phyloP scores from a whole-genome alignment of 257 asterid genomes.

The Ajuga chamaepitys region DNA sequence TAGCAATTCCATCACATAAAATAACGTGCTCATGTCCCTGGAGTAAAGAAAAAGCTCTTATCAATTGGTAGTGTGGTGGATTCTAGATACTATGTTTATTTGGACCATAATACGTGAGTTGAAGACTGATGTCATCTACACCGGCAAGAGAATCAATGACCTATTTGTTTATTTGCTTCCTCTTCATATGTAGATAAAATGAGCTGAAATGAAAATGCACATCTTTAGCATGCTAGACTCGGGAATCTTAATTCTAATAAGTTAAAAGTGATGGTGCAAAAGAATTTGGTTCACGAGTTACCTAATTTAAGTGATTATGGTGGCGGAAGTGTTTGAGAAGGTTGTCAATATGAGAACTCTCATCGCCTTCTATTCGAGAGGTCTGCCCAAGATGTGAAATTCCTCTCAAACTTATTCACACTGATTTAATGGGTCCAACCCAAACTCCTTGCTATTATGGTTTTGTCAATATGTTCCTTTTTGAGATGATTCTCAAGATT shows the following conservation, averaged over 20 bases:
- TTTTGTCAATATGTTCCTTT: background rate
- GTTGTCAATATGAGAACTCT: background rate
- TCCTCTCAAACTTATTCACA: background rate
- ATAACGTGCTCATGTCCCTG: background rate
- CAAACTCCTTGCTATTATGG: background rate
- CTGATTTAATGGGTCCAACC: slow-evolving; percentile 1
- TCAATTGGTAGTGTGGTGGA: background rate
- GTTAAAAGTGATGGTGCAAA: slow-evolving; percentile 2
- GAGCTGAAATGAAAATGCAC: background rate
- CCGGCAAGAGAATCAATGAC: slow-evolving; percentile 9
- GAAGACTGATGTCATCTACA: background rate
- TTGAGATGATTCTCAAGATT: slow-evolving; percentile 3
- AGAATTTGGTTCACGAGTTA: background rate
- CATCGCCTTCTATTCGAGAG: background rate
- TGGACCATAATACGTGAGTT: background rate
- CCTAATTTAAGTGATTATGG: background rate
- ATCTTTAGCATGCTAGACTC: slow-evolving; percentile 6
- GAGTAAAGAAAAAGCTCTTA: background rate
- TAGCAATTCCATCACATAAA: background rate
- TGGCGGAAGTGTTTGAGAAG: background rate
- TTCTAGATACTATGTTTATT: too few relatives aligned
- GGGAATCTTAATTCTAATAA: background rate
- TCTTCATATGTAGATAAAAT: background rate
- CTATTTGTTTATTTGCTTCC: background rate
- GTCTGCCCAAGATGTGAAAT: background rate